Base-by-base conservation (phyloP, 352 stramenopile species). In the Phytophthora macrochlamydospora region DNA sequence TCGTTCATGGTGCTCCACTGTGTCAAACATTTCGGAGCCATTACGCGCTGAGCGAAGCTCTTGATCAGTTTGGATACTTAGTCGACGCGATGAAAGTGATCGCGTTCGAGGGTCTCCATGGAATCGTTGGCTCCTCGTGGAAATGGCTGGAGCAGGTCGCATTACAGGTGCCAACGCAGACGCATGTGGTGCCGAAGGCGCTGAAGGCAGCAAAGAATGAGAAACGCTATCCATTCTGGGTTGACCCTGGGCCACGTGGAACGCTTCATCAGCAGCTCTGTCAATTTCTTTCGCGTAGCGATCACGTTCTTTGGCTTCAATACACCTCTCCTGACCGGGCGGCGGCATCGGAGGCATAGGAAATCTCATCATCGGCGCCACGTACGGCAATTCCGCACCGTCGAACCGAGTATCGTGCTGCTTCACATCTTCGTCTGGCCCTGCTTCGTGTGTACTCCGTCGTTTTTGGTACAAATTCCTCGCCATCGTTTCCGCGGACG, bases 241-340 rank as follows among this genome's bases (percentile, higher is more conserved):
- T 32, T 2, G 44, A 30, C 14, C 28, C 31, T 45, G 38, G 2
- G 38, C 38, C 18, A 45, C 38, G 29, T 9, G 44, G 28, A 70
- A 67, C 2, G 51, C 54, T 43, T 78, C 71, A 56, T 73, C 50
- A 33, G 56, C 70, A 7, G 35, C 52, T 44, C 58, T 49, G 9
- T 62, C 69, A 35, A 78, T 78, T 44, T 72, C 62, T 46, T 59
- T 59, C 37, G 71, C 71, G 18, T 67, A 78, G 1, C 58, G 45
- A 43, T 75, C 71, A 43, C 67, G 71, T 32, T 78, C 71, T 61
- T 62, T 78, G 13, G 62, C 40, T 2, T 67, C 57, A 48, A 78
- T 54, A 32, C 52, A 54, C 28, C 51, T 67, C 14, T 74, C 55
- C 3, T 57, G 37, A 1, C 40, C 33, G 14, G 40, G 12, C 7